Evolutionary conservation across 2,329 filamentous ascomycete genomes (phyloP).

Genomic region (Paraconiothyrium sp.): DNA sequence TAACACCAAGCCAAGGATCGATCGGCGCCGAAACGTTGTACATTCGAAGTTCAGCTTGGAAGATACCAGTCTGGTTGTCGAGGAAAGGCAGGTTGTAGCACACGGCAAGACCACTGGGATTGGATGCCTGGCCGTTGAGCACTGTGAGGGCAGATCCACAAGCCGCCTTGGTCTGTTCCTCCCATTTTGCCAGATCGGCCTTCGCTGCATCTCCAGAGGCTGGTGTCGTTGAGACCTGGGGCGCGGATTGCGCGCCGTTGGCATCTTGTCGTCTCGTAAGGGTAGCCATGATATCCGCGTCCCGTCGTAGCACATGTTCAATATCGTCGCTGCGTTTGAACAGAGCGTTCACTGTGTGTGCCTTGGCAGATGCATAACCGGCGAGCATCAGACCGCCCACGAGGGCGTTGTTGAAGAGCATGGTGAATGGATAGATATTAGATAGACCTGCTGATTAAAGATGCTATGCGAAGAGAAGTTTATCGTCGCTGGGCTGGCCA

Average conservation of each 20-base stretch:
- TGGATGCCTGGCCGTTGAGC: slow-evolving; percentile 67
- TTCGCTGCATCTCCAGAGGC: slow-evolving; percentile 47
- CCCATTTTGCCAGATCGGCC: slow-evolving; percentile 46
- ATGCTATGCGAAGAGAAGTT: slow-evolving; percentile 24
- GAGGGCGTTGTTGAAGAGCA: slow-evolving; percentile 44
- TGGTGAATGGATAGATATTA: slow-evolving; percentile 41
- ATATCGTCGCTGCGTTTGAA: slow-evolving; percentile 42
- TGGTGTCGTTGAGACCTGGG: slow-evolving; percentile 44
- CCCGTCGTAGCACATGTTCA: slow-evolving; percentile 44
- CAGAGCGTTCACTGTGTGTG: slow-evolving; percentile 34
- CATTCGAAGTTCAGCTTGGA: slow-evolving; percentile 79
- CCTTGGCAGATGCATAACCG: slow-evolving; percentile 43
- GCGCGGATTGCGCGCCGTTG: slow-evolving; percentile 37
- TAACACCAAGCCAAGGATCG: slow-evolving; percentile 56
- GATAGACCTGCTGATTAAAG: slow-evolving; percentile 46
- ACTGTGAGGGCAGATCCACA: slow-evolving; percentile 67
- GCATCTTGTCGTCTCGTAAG: slow-evolving; percentile 49
- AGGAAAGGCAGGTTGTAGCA: slow-evolving; percentile 84
- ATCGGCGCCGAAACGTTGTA: slow-evolving; percentile 72
- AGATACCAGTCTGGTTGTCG: slow-evolving; percentile 72
- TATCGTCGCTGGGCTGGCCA: slow-evolving; percentile 44
- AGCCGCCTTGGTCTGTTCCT: slow-evolving; percentile 56
- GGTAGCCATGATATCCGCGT: slow-evolving; percentile 45
- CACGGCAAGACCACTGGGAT: slow-evolving; percentile 78
- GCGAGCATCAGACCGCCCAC: slow-evolving; percentile 44